Conservation (phyloP, 768 basidiomycete genomes). For the Leccinum rimulosum region DNA sequence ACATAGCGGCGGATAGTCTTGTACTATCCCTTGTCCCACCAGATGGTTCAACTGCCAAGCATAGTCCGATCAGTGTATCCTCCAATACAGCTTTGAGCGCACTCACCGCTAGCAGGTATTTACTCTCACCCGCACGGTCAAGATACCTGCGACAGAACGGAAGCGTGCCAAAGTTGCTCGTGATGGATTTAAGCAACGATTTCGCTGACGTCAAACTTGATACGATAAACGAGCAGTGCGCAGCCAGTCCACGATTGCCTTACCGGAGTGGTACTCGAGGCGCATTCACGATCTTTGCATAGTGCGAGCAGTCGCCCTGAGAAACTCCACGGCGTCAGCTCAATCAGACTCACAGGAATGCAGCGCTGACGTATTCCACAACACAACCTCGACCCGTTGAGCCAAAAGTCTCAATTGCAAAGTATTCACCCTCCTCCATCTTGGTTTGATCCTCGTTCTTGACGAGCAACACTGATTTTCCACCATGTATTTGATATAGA, state of each 20-base stretch:
- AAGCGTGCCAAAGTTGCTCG: slow-evolving; percentile 89
- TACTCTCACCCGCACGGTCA: slow-evolving; percentile 88
- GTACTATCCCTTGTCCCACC: slow-evolving; percentile 84
- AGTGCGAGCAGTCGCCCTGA: slow-evolving; percentile 93
- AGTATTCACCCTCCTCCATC: slow-evolving; percentile 99
- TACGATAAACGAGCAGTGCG: slow-evolving; percentile 1
- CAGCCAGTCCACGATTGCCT: slow-evolving; percentile 19
- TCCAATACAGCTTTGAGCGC: neutral
- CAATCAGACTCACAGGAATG: neutral
- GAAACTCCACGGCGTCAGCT: neutral
- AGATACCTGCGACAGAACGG: slow-evolving; percentile 96
- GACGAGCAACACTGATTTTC: slow-evolving; percentile 88
- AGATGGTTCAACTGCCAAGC: slow-evolving; percentile 75
- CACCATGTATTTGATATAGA: slow-evolving; percentile 89
- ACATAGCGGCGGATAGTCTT: slow-evolving; percentile 89
- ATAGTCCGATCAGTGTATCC: neutral
- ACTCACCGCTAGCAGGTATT: slow-evolving; percentile 85
- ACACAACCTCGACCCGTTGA: slow-evolving; percentile 92
- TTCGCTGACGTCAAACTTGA: slow-evolving; percentile 82
- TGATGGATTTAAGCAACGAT: slow-evolving; percentile 81
- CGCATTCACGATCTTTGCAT: slow-evolving; percentile 70
- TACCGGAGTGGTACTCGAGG: slow-evolving; percentile 76
- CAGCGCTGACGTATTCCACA: slow-evolving; percentile 63
- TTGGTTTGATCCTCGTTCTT: slow-evolving; percentile 88
- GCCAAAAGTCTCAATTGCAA: slow-evolving; percentile 98